Evolutionary conservation across 2,329 filamentous ascomycete genomes (phyloP), one percentile per base, ranked within the genome.

Genomic region (Madurella mycetomatis): DNA sequence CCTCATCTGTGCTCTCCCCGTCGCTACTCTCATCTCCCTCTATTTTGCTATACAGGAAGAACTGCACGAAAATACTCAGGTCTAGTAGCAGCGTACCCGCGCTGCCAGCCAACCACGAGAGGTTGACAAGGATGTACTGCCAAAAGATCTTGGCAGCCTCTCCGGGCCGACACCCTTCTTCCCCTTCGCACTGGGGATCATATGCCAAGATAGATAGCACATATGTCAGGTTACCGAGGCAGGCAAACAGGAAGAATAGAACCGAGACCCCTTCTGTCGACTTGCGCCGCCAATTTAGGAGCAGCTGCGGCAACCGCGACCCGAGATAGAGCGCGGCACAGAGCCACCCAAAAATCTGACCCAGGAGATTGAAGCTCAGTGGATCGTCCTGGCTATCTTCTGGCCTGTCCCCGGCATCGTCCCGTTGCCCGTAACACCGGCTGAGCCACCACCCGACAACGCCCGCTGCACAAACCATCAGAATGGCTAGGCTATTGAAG

Each of bases 241-340:
- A 97, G 4, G 94, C 94, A 69, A 99, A 97, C 18, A 97, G 77
- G 75, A 97, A 97, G 73, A 97, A 99, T 11, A 97, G 80, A 73
- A 96, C 85, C 60, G 88, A 92, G 17, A 99, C 86, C 3, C 94
- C 94, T 53, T 97, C 92, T 1, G 92, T 96, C 42, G 87, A 92
- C 74, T 95, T 95, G 59, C 94, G 86, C 17, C 89, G 84, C 75
- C 90, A 95, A 71, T 97, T 99, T 50, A 97, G 82, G 8, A 96
- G 78, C 1, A 99, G 78, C 73, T 99, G 94, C 0, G 94, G 94
- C 7, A 97, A 73, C 9, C 94, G 87, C 0, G 88, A 94, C 18
- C 90, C 90, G 11, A 97, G 88, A 67, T 99, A 97, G 5, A 96
- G 78, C 1, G 83, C 76, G 2, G 94, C 91, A 72, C 92, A 97